These are phyloP conservation scores for Evernia prunastri DNA, from an alignment of 495 filamentous ascomycete genomes.

Conservation along the genomic window DNA sequence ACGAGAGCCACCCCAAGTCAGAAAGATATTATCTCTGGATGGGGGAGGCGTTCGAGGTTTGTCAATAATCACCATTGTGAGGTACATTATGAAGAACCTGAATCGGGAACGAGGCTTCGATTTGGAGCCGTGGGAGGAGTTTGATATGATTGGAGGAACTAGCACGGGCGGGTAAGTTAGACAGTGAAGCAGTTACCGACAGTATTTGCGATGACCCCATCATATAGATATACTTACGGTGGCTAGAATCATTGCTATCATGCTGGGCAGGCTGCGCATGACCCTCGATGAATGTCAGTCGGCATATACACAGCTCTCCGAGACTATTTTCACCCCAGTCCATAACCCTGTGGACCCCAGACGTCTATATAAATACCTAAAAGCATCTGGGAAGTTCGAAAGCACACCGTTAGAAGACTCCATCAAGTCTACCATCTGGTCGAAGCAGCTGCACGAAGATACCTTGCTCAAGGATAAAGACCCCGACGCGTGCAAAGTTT, in stretches of 20 bases:
- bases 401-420: constrained; percentile 28
- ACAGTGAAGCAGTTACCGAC: neutral
- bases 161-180: constrained; percentile 36
- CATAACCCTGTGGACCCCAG: constrained; percentile 23
- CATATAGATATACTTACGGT: neutral
- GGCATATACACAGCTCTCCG: constrained; percentile 30
- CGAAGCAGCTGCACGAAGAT: constrained; percentile 15
- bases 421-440: constrained; percentile 29
- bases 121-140: constrained; percentile 40
- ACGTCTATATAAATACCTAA: constrained; percentile 22
- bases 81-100: constrained; percentile 24
- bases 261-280: constrained; percentile 39
- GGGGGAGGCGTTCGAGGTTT: constrained; percentile 43
- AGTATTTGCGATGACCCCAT: neutral
- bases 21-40: constrained; percentile 26
- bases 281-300: constrained; percentile 35
- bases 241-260: constrained; percentile 38
- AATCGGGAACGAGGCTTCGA: constrained; percentile 26
- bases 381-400: constrained; percentile 29
- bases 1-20: constrained; percentile 2
- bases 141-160: constrained; percentile 36
- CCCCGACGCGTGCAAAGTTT: constrained; percentile 28
- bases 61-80: constrained; percentile 40
- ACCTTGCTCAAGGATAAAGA: constrained; percentile 24
- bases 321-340: constrained; percentile 28